Conservation (phyloP, 179 eudicot genomes). For the Beta macrorhiza region DNA sequence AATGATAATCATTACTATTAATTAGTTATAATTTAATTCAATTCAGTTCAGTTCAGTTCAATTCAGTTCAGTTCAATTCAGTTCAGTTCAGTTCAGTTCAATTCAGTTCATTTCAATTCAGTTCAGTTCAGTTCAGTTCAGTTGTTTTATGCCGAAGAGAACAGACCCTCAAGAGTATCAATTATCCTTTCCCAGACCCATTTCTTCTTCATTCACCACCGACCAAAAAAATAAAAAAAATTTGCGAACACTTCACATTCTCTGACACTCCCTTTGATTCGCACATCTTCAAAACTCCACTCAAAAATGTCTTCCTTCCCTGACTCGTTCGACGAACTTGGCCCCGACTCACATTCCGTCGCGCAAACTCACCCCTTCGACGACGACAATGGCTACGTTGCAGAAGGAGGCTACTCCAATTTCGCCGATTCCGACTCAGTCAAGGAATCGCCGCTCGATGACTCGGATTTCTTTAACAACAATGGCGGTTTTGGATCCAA, state of each 20-base stretch:
- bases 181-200: not conserved
- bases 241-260: not conserved
- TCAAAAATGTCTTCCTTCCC: conserved; percentile 37
- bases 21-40: too few species aligned
- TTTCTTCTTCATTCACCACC: not conserved
- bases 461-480: conserved; percentile 29
- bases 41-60: too few species aligned
- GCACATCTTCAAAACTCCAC: not conserved
- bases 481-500: conserved; percentile 25
- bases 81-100: too few species aligned
- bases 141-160: too few species aligned
- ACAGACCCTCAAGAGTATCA: too few species aligned
- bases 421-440: conserved; percentile 36
- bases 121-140: too few species aligned
- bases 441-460: conserved; percentile 30
- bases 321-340: conserved; percentile 46
- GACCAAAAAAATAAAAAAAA: not conserved
- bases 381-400: conserved; percentile 12
- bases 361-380: conserved; percentile 34
- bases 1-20: too few species aligned
- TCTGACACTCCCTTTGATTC: not conserved
- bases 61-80: too few species aligned
- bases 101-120: too few species aligned
- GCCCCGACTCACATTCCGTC: conserved; percentile 32
- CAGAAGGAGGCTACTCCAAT: conserved; percentile 21